These are phyloP conservation scores for Datura wrightii DNA, from an alignment of 257 asterid genomes.

Conservation along the genomic window DNA sequence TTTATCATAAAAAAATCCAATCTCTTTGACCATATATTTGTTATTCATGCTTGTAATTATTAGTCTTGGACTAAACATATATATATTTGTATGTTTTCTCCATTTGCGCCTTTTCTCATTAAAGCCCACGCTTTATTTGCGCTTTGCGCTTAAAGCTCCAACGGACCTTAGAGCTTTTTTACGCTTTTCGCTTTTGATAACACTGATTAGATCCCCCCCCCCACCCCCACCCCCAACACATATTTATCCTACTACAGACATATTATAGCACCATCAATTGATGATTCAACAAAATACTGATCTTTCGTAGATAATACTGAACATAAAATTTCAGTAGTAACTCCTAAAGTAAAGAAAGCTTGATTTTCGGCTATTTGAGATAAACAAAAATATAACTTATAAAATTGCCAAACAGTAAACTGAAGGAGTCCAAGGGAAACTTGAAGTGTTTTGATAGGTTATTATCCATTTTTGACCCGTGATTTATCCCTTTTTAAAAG, in stretches of 20 bases:
- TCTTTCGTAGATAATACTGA: not conserved
- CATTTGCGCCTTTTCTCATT: too few species aligned
- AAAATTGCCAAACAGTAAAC: not conserved
- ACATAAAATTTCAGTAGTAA: not conserved
- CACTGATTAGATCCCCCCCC: too few species aligned
- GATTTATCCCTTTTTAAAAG: not conserved
- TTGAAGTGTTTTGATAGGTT: slow-evolving; percentile 1
- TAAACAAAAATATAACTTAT: not conserved
- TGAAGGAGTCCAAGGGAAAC: not conserved
- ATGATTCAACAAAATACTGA: not conserved
- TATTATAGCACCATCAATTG: not conserved
- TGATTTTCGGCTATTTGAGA: not conserved
- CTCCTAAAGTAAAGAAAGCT: not conserved
- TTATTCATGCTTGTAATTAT: too few species aligned
- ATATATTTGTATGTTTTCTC: too few species aligned
- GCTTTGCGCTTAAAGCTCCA: too few species aligned
- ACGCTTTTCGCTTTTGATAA: too few species aligned
- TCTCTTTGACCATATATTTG: too few species aligned
- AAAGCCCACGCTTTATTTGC: too few species aligned
- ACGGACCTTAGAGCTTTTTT: too few species aligned
- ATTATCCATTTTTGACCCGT: not conserved
- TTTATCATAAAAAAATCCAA: too few species aligned
- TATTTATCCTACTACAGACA: not conserved
- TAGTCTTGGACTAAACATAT: too few species aligned
- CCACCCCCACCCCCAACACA: too few species aligned